These are phyloP conservation scores for Amaranthus hypochondriacus DNA, from an alignment of 148 eudicot genomes.

Conservation along the genomic window DNA sequence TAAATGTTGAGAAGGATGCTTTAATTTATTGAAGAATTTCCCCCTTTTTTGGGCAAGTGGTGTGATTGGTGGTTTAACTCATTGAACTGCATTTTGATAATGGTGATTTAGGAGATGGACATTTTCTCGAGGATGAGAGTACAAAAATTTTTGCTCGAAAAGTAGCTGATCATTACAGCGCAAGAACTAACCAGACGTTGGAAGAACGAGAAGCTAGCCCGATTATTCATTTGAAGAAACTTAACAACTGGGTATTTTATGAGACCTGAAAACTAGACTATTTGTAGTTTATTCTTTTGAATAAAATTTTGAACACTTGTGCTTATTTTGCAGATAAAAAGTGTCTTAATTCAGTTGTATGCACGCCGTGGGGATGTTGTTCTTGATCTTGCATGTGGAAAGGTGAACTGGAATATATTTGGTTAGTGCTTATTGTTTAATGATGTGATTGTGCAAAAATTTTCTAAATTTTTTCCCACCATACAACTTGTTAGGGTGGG, in stretches of 20 bases:
- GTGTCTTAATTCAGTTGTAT: constrained; percentile 93
- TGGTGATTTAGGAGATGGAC: constrained; percentile 43
- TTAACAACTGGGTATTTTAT: constrained; percentile 82
- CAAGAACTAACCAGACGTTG: constrained; percentile 86
- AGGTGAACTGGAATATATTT: constrained; percentile 41
- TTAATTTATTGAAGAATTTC: not conserved
- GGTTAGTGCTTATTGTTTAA: not conserved
- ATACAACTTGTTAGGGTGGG: constrained; percentile 63
- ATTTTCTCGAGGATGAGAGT: constrained; percentile 61
- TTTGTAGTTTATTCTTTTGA: not conserved
- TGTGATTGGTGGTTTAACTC: not conserved
- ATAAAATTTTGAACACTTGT: not conserved
- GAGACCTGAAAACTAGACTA: not conserved
- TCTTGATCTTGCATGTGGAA: constrained; percentile 99
- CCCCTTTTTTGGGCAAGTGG: not conserved
- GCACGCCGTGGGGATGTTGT: constrained; percentile 73
- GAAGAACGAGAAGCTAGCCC: constrained; percentile 97
- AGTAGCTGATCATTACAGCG: constrained; percentile 99
- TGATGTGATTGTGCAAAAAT: not conserved
- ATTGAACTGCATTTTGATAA: not conserved
- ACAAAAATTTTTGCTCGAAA: constrained; percentile 59
- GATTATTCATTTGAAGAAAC: constrained; percentile 96
- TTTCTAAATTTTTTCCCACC: constrained; percentile 3
- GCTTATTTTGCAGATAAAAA: constrained; percentile 62
- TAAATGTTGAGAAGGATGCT: not conserved